phyloP scores from a whole-genome alignment of 106 monocot genomes.

The Agapanthus africanus region DNA sequence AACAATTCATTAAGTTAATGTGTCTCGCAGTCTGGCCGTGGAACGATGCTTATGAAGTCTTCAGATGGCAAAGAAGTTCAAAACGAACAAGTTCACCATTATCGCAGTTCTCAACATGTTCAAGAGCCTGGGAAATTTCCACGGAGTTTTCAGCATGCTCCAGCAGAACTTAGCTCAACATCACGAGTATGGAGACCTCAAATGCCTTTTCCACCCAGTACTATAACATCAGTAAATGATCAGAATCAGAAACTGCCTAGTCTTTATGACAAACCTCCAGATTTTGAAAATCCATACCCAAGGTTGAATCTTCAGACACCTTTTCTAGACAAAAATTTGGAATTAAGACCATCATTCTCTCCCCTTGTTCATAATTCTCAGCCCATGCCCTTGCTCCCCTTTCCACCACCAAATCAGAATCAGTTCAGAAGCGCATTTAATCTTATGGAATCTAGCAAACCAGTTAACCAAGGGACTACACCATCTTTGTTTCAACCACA shows the following conservation, averaged over 20 bases:
- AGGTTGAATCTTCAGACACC: constrained; percentile 25
- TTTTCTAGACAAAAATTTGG: constrained; percentile 19
- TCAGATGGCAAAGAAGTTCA: constrained; percentile 18
- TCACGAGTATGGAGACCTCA: constrained; percentile 24
- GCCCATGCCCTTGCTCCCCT: constrained; percentile 21
- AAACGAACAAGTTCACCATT: constrained; percentile 13
- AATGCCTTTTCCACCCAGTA: constrained; percentile 20
- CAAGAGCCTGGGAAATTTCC: constrained; percentile 33
- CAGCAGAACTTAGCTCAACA: constrained; percentile 28
- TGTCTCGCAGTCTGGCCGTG: constrained; percentile 47
- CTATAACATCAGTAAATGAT: constrained; percentile 11
- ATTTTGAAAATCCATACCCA: constrained; percentile 27
- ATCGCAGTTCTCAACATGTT: constrained; percentile 24
- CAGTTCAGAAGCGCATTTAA: constrained; percentile 24
- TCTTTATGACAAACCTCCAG: constrained; percentile 18
- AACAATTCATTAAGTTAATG: constrained; percentile 1
- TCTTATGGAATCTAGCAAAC: constrained; percentile 28
- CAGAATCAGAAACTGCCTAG: constrained; percentile 20
- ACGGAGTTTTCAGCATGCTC: constrained; percentile 19
- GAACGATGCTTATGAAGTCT: constrained; percentile 33
- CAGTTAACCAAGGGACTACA: constrained; percentile 23
- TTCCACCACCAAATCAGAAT: constrained; percentile 25
- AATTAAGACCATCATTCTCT: constrained; percentile 27
- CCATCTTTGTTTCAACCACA: constrained; percentile 13
- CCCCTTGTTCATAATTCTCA: constrained; percentile 45